These are phyloP conservation scores for Aspergillus sp. DNA, from an alignment of 2,329 filamentous ascomycete species.

Conservation along the genomic window DNA sequence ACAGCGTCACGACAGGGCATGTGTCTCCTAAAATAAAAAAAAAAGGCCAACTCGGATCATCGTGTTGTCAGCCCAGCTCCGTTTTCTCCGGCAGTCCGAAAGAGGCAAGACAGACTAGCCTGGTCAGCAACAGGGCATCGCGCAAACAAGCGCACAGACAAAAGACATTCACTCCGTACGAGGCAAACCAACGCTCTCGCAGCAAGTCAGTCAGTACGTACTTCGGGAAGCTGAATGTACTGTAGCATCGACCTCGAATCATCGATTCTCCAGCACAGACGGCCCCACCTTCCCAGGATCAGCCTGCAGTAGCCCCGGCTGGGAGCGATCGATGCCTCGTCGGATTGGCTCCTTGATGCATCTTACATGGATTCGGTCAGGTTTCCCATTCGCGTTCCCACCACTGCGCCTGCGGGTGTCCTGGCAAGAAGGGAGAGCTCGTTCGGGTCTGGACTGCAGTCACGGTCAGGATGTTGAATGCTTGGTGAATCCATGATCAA, in stretches of 20 bases:
- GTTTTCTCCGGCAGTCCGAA: neutral
- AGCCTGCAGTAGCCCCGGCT: neutral
- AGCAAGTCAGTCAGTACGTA: neutral
- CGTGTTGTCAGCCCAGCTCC: neutral
- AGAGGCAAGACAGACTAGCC: neutral
- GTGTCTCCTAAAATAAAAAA: neutral
- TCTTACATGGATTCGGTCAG: neutral
- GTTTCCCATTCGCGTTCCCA: neutral
- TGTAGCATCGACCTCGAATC: neutral
- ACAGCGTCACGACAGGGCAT: neutral
- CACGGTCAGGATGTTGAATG: too few relatives aligned
- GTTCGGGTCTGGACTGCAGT: too few relatives aligned
- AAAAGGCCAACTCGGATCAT: neutral
- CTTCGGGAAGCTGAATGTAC: neutral
- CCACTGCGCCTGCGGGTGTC: neutral
- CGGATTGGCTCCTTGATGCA: neutral
- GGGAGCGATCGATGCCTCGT: neutral
- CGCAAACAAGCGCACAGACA: neutral
- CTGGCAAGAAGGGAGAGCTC: too few relatives aligned
- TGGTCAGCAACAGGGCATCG: neutral
- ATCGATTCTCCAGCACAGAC: neutral
- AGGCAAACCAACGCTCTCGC: neutral
- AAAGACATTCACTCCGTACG: neutral
- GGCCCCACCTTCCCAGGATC: neutral
- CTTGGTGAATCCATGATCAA: neutral